These are phyloP conservation scores for Sclerotinia sclerotiorum DNA, from an alignment of 2,329 filamentous ascomycete species.

Conservation along the genomic window DNA sequence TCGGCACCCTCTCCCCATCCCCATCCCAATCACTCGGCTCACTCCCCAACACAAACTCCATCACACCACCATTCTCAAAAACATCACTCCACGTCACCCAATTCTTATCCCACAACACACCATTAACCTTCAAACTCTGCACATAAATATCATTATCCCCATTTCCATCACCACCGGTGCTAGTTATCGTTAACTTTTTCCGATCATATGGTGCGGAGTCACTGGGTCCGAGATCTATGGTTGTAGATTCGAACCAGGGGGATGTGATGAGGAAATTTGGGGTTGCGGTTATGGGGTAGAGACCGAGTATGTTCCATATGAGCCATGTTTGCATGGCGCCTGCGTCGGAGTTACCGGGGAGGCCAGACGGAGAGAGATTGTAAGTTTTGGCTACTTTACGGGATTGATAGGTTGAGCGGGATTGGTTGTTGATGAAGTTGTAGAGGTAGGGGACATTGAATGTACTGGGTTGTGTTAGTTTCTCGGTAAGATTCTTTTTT, in stretches of 20 bases:
- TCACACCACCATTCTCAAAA: conserved; percentile 60
- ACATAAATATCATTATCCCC: conserved; percentile 55
- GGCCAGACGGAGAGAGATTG: conserved; percentile 34
- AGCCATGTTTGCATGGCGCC: conserved; percentile 72
- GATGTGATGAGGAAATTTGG: conserved; percentile 64
- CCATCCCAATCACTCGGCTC: conserved; percentile 49
- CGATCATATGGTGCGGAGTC: conserved; percentile 31
- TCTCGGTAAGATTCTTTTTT: not conserved
- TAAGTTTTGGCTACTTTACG: conserved; percentile 22
- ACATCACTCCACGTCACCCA: conserved; percentile 68
- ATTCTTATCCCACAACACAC: conserved; percentile 57
- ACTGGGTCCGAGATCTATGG: conserved; percentile 43
- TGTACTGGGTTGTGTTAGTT: conserved; percentile 16
- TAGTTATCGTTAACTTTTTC: conserved; percentile 55
- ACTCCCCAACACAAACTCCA: conserved; percentile 62
- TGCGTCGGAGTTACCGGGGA: conserved; percentile 56
- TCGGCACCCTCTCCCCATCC: conserved; percentile 54
- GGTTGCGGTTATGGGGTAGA: conserved; percentile 68
- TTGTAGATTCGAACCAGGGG: conserved; percentile 62
- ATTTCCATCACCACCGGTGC: conserved; percentile 45
- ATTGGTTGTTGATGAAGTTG: conserved; percentile 48
- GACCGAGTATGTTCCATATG: conserved; percentile 56
- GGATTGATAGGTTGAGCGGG: conserved; percentile 26
- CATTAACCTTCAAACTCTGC: conserved; percentile 65
- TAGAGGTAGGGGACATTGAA: conserved; percentile 66